Evolutionary conservation across 495 filamentous ascomycete species (phyloP), one percentile per base, ranked within the genome.

Genomic region (Xylaria curta): DNA sequence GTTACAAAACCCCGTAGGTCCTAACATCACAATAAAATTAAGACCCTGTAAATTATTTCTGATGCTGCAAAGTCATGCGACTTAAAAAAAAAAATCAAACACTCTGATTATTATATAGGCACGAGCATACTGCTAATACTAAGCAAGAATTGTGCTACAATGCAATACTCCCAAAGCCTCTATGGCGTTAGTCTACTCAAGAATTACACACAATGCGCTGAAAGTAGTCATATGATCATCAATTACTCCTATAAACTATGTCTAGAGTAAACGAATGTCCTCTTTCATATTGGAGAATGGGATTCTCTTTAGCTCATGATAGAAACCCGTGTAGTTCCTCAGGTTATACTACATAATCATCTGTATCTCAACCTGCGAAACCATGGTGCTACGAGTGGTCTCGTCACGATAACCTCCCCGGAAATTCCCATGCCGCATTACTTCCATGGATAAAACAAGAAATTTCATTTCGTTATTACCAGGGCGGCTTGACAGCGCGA

Each of bases 1-100:
- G 67, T 38, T 12, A 44, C 10, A 6, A 68, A 31, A 5, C 66
- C 66, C 13, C 60, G 38, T 44, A 63, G 38, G 10, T 17, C 60
- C 13, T 63, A 44, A 44, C 8, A 8, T 3, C 10, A 63, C 0
- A 44, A 63, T 42, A 7, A 42, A 60, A 26, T 15, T 9, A 13
- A 44, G 4, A 12, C 9, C 26, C 12, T 38, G 26, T 12, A 56
- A 56, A 4, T 28, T 2, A 3, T 17, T 3, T 51, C 0, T 56
- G 12, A 53, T 12, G 9, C n/a, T 53, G 9, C 10, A 26, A 53
- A 26, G 4, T 26, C 49, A 13, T 26, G 10, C 9, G 21, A 53
- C 5, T 3, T n/a, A n/a, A n/a, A n/a, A 26, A 13, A 13, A 13
- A 53, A 10, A 3, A 2, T 7, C 21, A 26, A 54, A 10, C 13